Percentiles rank a stretch among this genome's conserved stretches.
Evolutionary conservation across 139 green algal species (phyloP).

Genomic region (Micractinium sp.): DNA sequence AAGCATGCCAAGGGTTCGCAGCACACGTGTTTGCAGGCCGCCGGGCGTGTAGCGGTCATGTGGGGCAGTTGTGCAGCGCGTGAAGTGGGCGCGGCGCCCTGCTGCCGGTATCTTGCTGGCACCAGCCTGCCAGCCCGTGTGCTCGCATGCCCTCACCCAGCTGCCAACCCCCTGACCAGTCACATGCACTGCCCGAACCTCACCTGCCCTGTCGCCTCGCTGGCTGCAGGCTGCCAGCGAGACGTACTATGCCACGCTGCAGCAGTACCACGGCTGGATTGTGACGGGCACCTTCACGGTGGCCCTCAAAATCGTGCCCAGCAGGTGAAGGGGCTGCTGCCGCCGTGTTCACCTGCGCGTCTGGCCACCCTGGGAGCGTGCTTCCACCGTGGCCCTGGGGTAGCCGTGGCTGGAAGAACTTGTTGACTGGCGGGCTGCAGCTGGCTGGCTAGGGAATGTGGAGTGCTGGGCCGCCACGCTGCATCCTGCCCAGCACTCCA

Average conservation of each 20-base stretch:
- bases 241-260: conserved; percentile 71
- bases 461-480: too few species aligned
- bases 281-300: conserved; percentile 74
- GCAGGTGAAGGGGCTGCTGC: conserved; percentile 2
- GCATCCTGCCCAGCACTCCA: too few species aligned
- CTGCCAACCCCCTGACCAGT: too few species aligned
- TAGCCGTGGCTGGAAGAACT: too few species aligned
- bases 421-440: too few species aligned
- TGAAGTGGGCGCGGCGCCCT: too few species aligned
- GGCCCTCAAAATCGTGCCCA: conserved; percentile 55
- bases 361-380: too few species aligned
- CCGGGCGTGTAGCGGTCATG: too few species aligned
- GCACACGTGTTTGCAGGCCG: neutral
- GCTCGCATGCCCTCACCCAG: neutral
- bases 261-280: conserved; percentile 80
- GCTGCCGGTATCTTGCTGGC: too few species aligned
- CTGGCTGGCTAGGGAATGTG: too few species aligned
- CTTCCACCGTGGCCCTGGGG: neutral
- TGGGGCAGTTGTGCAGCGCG: too few species aligned
- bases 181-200: neutral
- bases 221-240: conserved; percentile 47
- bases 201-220: neutral
- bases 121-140: neutral
- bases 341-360: neutral
- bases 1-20: neutral